Evolutionary conservation across 75 land plant species (phyloP), one percentile per base, ranked within the genome.

Genomic region (Cryptomeria japonica): DNA sequence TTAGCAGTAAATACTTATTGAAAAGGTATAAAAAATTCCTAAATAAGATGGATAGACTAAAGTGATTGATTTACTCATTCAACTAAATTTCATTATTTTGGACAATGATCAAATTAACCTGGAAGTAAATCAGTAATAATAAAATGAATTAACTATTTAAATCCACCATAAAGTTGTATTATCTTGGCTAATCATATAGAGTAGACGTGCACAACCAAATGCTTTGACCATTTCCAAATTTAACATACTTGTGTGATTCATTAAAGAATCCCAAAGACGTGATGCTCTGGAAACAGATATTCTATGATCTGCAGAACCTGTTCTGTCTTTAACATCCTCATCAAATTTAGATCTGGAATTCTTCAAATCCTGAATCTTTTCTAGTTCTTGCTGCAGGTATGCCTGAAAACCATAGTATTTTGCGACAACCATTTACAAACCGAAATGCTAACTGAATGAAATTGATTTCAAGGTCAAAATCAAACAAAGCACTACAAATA

Each of bases 331-430:
- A 3, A 64, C 64, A 76, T 95, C 96, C 36, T 88, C 95, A 87
- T 97, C 97, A 79, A 89, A 64, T 88, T 92, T 95, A 49, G 87
- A 92, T 94, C 94, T 96, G 32, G 41, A 58, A 90, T 90, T 94
- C 85, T 94, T 91, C 80, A 95, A 75, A 75, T 96, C 99, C 84
- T 97, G 96, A 44, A 96, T 84, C 87, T 98, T 97, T 87, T 98
- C 99, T 39, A 98, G 93, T 89, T 98, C 99, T 91, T 98, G 99
- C 70, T 98, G 99, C 92, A 97, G 86, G 91, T 95, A 98, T 13
- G 99, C 99, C 99, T 98, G 88, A 86, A 77, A 79, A 3, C 55
- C 53, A 75, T 37, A 8, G 32, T 31, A 44, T 53, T 46, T 85
- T 41, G 88, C 47, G 32, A 77, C 85, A 22, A 80, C 39, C 46